Conservation (phyloP, 129 eudicot genomes). For the Ambrosia trifida region DNA sequence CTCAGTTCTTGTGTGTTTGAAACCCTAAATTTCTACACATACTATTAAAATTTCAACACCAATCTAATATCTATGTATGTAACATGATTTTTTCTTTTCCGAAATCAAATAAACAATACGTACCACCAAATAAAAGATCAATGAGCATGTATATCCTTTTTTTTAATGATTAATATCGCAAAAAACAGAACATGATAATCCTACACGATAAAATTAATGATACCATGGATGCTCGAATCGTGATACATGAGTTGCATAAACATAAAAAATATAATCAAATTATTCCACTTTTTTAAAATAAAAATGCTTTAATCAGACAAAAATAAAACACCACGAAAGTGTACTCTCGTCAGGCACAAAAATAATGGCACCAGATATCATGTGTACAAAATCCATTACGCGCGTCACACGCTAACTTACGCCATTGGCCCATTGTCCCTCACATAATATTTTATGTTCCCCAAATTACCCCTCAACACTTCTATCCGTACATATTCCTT, state of each 20-base stretch:
- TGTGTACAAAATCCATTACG: slow-evolving; percentile 25
- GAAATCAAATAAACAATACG: too few species aligned
- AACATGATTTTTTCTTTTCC: too few species aligned
- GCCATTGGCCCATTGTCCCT: slow-evolving; percentile 23
- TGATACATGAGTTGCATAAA: background rate
- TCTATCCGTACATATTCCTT: slow-evolving; percentile 8
- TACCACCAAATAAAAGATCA: too few species aligned
- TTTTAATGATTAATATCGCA: too few species aligned
- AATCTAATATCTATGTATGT: too few species aligned
- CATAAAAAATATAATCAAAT: background rate
- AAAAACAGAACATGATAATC: too few species aligned
- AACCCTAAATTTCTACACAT: too few species aligned
- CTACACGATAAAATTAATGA: background rate
- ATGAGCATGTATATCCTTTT: too few species aligned
- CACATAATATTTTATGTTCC: background rate
- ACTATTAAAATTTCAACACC: too few species aligned
- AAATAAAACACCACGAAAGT: slow-evolving; percentile 19
- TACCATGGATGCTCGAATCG: background rate
- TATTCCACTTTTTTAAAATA: background rate
- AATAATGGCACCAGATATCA: slow-evolving; percentile 21
- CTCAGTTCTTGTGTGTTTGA: too few species aligned
- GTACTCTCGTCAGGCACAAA: slow-evolving; percentile 15
- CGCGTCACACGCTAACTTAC: slow-evolving; percentile 24
- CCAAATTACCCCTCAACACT: slow-evolving; percentile 12
- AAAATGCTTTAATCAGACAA: slow-evolving; percentile 8